Percentiles rank a stretch among this genome's conserved stretches.
Conservation (phyloP, 1,139 yeast species). For the Meyerozyma sp. region DNA sequence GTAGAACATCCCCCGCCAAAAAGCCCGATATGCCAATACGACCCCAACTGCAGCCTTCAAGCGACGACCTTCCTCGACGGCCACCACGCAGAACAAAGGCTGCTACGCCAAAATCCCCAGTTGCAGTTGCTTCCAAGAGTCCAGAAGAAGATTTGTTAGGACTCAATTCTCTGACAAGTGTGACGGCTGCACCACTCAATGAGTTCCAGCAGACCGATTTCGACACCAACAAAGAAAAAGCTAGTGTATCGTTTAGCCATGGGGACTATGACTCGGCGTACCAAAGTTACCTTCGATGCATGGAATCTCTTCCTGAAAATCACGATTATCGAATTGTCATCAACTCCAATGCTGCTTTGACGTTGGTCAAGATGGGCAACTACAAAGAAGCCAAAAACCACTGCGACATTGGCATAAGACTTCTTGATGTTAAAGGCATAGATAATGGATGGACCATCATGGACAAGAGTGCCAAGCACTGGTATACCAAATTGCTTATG, state of each 20-base stretch:
- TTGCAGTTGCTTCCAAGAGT: background rate
- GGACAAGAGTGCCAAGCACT: slow-evolving; percentile 56
- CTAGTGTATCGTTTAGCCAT: slow-evolving; percentile 56
- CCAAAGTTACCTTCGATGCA: slow-evolving; percentile 54
- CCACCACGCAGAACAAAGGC: slow-evolving; percentile 1
- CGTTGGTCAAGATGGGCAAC: slow-evolving; percentile 69
- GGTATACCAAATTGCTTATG: slow-evolving; percentile 66
- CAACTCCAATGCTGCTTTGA: slow-evolving; percentile 71
- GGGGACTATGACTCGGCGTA: slow-evolving; percentile 82
- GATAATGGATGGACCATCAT: slow-evolving; percentile 24
- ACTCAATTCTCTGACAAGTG: slow-evolving; percentile 4
- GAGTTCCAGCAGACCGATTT: slow-evolving; percentile 47
- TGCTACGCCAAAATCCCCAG: slow-evolving; percentile 2
- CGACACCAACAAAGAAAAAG: slow-evolving; percentile 54
- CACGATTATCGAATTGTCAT: slow-evolving; percentile 70
- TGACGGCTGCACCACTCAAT: slow-evolving; percentile 22
- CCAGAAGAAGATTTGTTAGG: slow-evolving; percentile 11
- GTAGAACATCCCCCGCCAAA: background rate
- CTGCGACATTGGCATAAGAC: slow-evolving; percentile 51
- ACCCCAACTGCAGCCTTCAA: background rate
- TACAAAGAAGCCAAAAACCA: slow-evolving; percentile 54
- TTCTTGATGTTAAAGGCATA: slow-evolving; percentile 43
- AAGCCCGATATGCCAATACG: background rate
- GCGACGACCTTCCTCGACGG: slow-evolving; percentile 1
- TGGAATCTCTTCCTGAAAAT: slow-evolving; percentile 53